A percentile compares a stretch with the other conserved stretches of the same genome.
Conservation (phyloP, 208 protist species). For the Leishmania mexicana region DNA sequence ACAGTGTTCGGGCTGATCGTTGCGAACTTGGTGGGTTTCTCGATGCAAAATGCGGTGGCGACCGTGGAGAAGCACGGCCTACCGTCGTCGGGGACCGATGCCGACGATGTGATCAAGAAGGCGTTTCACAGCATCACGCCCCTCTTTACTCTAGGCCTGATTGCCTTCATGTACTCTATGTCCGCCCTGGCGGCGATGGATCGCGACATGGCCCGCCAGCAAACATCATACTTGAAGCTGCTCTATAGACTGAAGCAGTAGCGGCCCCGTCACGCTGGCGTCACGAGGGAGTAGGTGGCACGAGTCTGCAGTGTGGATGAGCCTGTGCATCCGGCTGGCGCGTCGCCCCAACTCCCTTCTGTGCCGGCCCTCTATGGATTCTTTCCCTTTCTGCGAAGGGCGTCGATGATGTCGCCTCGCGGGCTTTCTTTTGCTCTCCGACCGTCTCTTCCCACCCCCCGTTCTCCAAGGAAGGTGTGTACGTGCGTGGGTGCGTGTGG, state of each 20-base stretch:
- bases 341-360: no score
- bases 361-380: neutral
- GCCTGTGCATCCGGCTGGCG: neutral
- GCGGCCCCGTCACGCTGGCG: no score
- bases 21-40: slow-evolving; percentile 56
- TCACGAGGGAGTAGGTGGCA: no score
- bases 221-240: slow-evolving; percentile 5
- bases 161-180: neutral
- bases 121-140: neutral
- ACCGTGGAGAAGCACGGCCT: neutral
- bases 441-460: no score
- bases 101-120: neutral
- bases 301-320: no score
- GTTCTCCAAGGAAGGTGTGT: neutral
- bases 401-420: neutral
- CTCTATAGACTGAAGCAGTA: slow-evolving; percentile 7
- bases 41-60: slow-evolving; percentile 8
- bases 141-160: neutral
- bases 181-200: slow-evolving; percentile 10
- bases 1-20: slow-evolving; percentile 49
- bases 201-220: slow-evolving; percentile 10
- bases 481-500: neutral
- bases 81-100: neutral
- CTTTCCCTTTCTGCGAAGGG: neutral
- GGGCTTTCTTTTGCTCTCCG: neutral